Base-by-base conservation (phyloP, 345 rosid species). In the Lepidium sativum region DNA sequence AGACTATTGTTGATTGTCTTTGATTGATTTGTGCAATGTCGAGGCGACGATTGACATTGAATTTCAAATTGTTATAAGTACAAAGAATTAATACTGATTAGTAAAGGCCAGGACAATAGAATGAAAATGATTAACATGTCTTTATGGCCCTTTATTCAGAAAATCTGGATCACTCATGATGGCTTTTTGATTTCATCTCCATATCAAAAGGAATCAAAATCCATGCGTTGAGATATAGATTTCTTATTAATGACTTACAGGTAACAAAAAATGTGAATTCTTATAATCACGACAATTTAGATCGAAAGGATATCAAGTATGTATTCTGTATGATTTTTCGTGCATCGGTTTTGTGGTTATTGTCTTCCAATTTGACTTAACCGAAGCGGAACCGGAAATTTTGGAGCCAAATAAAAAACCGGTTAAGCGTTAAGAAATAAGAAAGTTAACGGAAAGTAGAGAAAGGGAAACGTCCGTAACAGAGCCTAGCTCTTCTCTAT, bases 121-220 rank as follows among this genome's bases (percentile, higher is more conserved):
- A 43, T 54, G 38, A 66, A 43, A 45, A 54, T 67, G 63, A 55
- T 55, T 67, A 55, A 67, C 45, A 38, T 54, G 12, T 25, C 31
- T 34, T 34, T 67, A 67, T 48, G 48, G 48, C 20, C 54, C 63
- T 49, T 67, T 47, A 54, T 56, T 37, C 31, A 45, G 17, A 66
- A 56, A 56, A 8, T 35, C 20, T n/a, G 53, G 64, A 37, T 56
- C 71, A 56, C 18, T 16, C 71, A 67, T 67, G 64, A 67, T 67
- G 39, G 29, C 64, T 35, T 56, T 48, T 66, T 33, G 63, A 65
- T 65, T 54, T 42, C 23, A 21, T 54, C 32, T 65, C 8, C 10
- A 53, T 29, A 14, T 40, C 69, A 9, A 31, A 31, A 53, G 25
- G 8, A 20, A 66, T n/a, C 1, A 4, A 47, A 6, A 18, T 10